Evolutionary conservation across 352 stramenopile genomes (phyloP).

Genomic region (Phytophthora sojae): DNA sequence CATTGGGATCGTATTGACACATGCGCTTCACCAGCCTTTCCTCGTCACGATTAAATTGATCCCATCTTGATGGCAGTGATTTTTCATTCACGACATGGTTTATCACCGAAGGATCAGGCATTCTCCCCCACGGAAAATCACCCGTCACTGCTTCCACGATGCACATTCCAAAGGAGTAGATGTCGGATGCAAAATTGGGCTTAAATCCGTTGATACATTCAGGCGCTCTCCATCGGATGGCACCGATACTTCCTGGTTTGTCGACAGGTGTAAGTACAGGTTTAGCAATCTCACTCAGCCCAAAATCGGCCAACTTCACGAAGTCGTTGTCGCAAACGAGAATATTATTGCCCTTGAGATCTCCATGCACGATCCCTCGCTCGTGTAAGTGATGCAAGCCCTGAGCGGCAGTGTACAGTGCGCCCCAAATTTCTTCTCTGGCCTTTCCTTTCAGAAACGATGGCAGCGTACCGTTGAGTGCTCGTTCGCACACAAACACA

Average conservation of each 20-base stretch:
- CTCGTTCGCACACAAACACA: slow-evolving; percentile 17
- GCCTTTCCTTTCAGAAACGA: slow-evolving; percentile 2
- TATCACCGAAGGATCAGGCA: background rate
- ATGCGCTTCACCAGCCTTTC: slow-evolving; percentile 1
- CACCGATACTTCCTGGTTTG: slow-evolving; percentile 1
- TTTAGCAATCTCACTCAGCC: slow-evolving; percentile 1
- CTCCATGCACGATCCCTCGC: slow-evolving; percentile 3
- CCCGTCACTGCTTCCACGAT: slow-evolving; percentile 4
- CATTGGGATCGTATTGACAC: slow-evolving; percentile 1
- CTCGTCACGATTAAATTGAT: background rate
- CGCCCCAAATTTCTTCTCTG: slow-evolving; percentile 4
- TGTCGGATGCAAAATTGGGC: slow-evolving; percentile 1
- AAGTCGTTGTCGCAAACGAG: background rate
- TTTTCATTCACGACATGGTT: background rate
- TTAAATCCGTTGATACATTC: slow-evolving; percentile 4
- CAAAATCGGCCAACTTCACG: slow-evolving; percentile 16
- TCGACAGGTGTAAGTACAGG: background rate
- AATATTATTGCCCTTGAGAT: slow-evolving; percentile 13
- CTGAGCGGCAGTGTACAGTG: background rate
- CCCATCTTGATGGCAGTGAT: background rate
- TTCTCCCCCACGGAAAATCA: background rate
- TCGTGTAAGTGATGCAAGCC: slow-evolving; percentile 12
- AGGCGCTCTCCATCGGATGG: slow-evolving; percentile 14
- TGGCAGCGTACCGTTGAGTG: background rate
- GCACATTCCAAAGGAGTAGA: slow-evolving; percentile 19